These are phyloP conservation scores for Shiraia sp. DNA, from an alignment of 2,329 filamentous ascomycete species.

Conservation along the genomic window DNA sequence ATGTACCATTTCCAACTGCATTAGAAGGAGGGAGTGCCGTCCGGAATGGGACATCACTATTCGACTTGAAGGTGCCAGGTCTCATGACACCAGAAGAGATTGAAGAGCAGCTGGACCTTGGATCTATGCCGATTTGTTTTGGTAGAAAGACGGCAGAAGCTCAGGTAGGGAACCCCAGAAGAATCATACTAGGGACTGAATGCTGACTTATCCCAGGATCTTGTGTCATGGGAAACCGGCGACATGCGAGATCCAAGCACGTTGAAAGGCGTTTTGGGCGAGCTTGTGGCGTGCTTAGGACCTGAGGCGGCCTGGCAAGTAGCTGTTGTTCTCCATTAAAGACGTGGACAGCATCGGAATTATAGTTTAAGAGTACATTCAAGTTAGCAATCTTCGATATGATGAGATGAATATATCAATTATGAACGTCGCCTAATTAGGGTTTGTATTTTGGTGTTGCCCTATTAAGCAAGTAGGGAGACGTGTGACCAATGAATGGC, in stretches of 20 bases:
- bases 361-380: too few relatives aligned
- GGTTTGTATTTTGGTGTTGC: neutral
- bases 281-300: conserved; percentile 69
- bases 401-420: too few relatives aligned
- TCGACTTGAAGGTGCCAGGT: conserved; percentile 69
- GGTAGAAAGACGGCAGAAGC: conserved; percentile 37
- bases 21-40: conserved; percentile 42
- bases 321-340: conserved; percentile 59
- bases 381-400: too few relatives aligned
- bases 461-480: neutral
- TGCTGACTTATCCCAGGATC: conserved; percentile 49
- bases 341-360: neutral
- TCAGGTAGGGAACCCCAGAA: conserved; percentile 34
- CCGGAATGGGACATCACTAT: conserved; percentile 52
- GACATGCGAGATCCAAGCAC: conserved; percentile 54
- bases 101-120: conserved; percentile 57
- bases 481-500: conserved; percentile 1
- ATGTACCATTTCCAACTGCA: conserved; percentile 25
- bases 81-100: conserved; percentile 62
- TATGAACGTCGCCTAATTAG: neutral
- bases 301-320: conserved; percentile 60
- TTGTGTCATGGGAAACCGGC: conserved; percentile 63
- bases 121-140: conserved; percentile 61
- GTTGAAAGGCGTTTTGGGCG: conserved; percentile 67
- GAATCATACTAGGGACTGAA: conserved; percentile 38